Evolutionary conservation across 495 filamentous ascomycete species (phyloP), one percentile per base, ranked within the genome.

Genomic region (Clavariopsis aquatica): DNA sequence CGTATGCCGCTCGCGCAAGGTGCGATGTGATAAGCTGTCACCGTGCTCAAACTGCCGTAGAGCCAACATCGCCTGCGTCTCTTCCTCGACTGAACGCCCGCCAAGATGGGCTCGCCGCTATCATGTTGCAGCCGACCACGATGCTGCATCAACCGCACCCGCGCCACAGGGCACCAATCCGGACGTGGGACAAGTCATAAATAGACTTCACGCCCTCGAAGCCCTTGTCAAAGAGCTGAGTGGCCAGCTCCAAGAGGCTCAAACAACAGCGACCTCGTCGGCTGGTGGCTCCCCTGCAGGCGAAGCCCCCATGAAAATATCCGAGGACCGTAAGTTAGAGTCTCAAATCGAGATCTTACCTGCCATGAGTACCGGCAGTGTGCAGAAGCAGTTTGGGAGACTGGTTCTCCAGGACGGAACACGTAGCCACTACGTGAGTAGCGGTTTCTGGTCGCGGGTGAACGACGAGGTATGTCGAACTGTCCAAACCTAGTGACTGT

Each of bases 41-140:
- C 87, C 87, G 22, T 90, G 87, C 69, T 82, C 84, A 5, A 87
- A 86, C 70, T 90, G 87, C 72, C 80, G 80, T 56, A 83, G 81
- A 2, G 85, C 84, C 13, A 82, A 82, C 65, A 83, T 86, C 58
- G 75, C 78, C 5, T 87, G 85, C 67, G 74, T 84, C 61, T 75
- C 80, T 57, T 84, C 84, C 0, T 72, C 77, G 2, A 66, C 62
- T 15, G 76, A 81, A 61, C 78, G 75, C 8, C 74, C 79, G 15
- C 81, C 81, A 58, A 76, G 78, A 73, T 84, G 83, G 82, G 77
- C 80, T 29, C 78, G 80, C n/a, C 81, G 79, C 46, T 72, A 81
- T 24, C 68, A 76, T 47, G 71, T 70, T 43, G 56, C 67, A 52
- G 62, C 73, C 38, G 69, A 68, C 52, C 63, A 52, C 53, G 71